Base-by-base conservation (phyloP, 1,139 yeast species). In the Taphrina communis region DNA sequence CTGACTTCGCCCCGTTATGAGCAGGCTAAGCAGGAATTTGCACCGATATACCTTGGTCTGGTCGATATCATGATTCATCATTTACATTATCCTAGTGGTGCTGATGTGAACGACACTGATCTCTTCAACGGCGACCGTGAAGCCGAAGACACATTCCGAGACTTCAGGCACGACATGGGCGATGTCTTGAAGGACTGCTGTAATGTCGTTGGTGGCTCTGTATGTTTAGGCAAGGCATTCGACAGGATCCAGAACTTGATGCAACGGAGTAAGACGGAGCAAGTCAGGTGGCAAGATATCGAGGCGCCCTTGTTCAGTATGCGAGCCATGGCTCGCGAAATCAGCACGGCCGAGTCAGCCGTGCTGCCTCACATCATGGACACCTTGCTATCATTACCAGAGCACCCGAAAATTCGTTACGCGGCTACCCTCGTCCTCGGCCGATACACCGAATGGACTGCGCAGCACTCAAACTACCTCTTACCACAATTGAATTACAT, bases 111-210 rank as follows among this genome's bases (percentile, higher is more conserved):
- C 59, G 65, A 61, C 14, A 48, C 46, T 11, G 68, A 69, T 56
- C 76, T 85, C 55, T 87, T 88, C 73, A 82, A 81, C 57, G 88
- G 87, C 48, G 88, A 87, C 75, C 83, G 83, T 72, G 97, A 92
- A 77, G 90, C 86, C 70, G 97, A 92, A 77, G 99, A 94, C 76
- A 90, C 90, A 77, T 95, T 95, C 77, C 88, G 90, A 75, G 96
- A 91, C 69, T 94, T 93, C 78, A 83, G 99, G 75, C 95, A 94
- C 78, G 97, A 92, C 72, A 90, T 94, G 90, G 98, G 98, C 41
- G 98, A 94, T 77, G 97, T 94, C 12, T 81, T 95, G 72, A 95
- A 94, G 76, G 97, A 93, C 77, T 92, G 98, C 79, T 90, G 97
- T 74, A 89, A 90, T 1, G 93, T 94, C 1, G 87, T 90, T 53